A percentile compares a stretch with the other conserved stretches of the same genome.
Conservation (phyloP, 1,139 yeast species). For the Ogataea hybrid region DNA sequence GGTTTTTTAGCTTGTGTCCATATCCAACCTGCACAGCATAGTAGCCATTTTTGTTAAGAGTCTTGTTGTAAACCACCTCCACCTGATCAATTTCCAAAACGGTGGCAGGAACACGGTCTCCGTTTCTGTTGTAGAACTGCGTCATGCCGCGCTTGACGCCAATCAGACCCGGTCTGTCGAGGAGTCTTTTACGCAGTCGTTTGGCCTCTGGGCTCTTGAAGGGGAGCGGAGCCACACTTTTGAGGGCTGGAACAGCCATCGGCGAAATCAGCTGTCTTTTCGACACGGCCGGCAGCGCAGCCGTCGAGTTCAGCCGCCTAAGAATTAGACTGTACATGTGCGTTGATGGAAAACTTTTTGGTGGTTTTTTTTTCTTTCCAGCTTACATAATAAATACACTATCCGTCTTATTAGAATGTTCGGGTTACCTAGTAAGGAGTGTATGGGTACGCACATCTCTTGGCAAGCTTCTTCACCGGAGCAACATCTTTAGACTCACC, state of each 20-base stretch:
- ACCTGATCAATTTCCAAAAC: slow-evolving; percentile 84
- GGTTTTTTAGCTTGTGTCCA: slow-evolving; percentile 66
- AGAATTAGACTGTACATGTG: slow-evolving; percentile 10
- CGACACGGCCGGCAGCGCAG: slow-evolving; percentile 6
- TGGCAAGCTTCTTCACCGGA: slow-evolving; percentile 12
- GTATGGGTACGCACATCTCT: slow-evolving; percentile 22
- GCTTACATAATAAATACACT: slow-evolving; percentile 9
- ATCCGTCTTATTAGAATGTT: not conserved
- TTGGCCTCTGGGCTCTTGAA: slow-evolving; percentile 58
- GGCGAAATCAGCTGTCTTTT: slow-evolving; percentile 42
- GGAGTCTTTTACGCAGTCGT: slow-evolving; percentile 63
- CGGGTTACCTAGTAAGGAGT: slow-evolving; percentile 17
- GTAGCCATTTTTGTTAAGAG: slow-evolving; percentile 70
- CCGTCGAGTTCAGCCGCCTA: slow-evolving; percentile 10
- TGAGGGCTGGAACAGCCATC: slow-evolving; percentile 49
- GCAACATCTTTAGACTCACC: slow-evolving; percentile 6
- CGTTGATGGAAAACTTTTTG: slow-evolving; percentile 7
- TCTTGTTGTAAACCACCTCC: slow-evolving; percentile 77
- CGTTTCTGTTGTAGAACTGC: slow-evolving; percentile 70
- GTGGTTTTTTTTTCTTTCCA: not conserved
- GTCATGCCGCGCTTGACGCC: slow-evolving; percentile 91
- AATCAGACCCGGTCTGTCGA: slow-evolving; percentile 77
- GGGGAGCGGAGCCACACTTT: slow-evolving; percentile 42
- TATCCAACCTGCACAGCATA: slow-evolving; percentile 88
- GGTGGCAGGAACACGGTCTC: slow-evolving; percentile 76